A percentile compares a stretch with the other conserved stretches of the same genome.
These are phyloP conservation scores for Taiozyma sp. DNA, from an alignment of 1,139 yeast species.

Conservation along the genomic window DNA sequence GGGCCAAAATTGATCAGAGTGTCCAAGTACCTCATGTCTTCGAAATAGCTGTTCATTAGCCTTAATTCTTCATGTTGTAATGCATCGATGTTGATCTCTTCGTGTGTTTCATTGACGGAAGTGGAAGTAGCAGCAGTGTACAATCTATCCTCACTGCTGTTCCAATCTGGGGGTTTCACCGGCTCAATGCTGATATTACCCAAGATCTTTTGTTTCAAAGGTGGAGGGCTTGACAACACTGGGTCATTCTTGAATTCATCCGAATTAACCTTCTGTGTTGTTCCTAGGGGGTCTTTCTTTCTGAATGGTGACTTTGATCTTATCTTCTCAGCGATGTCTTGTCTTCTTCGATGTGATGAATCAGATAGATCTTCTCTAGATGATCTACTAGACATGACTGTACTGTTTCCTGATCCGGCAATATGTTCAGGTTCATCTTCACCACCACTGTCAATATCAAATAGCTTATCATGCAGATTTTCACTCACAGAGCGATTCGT, in stretches of 20 bases:
- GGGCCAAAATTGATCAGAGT: slow-evolving; percentile 18
- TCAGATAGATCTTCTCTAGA: slow-evolving; percentile 14
- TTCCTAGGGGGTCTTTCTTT: background rate
- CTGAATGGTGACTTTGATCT: slow-evolving; percentile 23
- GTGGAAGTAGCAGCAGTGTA: background rate
- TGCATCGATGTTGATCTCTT: slow-evolving; percentile 12
- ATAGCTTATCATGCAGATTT: slow-evolving; percentile 11
- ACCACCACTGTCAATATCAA: slow-evolving; percentile 2
- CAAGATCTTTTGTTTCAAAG: slow-evolving; percentile 6
- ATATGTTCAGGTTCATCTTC: background rate
- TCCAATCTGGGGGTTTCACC: slow-evolving; percentile 10
- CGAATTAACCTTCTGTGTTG: background rate
- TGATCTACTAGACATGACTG: slow-evolving; percentile 6
- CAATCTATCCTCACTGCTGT: slow-evolving; percentile 10
- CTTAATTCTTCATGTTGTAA: slow-evolving; percentile 24
- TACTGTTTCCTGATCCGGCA: slow-evolving; percentile 2
- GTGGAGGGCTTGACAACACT: background rate
- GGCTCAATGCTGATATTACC: slow-evolving; percentile 21
- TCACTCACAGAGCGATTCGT: slow-evolving; percentile 1
- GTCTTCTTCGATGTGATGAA: slow-evolving; percentile 11
- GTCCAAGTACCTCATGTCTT: slow-evolving; percentile 18
- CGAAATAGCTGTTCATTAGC: slow-evolving; percentile 26
- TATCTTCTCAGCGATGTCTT: slow-evolving; percentile 16
- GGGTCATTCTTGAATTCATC: background rate
- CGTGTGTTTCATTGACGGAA: background rate